These are phyloP conservation scores for Fusarium nygamai DNA, from an alignment of 2,329 filamentous ascomycete species.

Conservation along the genomic window DNA sequence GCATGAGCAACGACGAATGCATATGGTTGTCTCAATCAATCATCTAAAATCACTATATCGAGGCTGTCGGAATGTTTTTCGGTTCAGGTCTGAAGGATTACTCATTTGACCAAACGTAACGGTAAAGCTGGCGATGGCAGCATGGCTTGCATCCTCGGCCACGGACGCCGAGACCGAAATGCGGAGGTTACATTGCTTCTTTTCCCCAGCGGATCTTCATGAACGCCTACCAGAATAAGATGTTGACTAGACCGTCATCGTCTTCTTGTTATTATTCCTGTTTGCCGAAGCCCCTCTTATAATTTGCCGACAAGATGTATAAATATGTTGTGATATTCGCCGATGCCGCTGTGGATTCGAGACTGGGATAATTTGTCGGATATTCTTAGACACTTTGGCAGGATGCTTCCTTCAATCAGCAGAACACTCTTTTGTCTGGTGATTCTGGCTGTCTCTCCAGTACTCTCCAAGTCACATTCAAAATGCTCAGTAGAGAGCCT, in stretches of 20 bases:
- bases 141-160: background rate
- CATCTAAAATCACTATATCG: rapidly evolving
- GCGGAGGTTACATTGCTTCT: conserved; percentile 4
- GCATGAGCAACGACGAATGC: rapidly evolving
- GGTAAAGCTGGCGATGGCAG: rapidly evolving
- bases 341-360: no score
- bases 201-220: background rate
- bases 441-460: background rate
- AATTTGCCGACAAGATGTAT: background rate
- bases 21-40: no score
- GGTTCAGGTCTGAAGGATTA: background rate
- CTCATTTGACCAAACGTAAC: background rate
- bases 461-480: background rate
- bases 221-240: background rate
- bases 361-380: no score
- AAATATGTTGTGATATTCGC: background rate
- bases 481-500: background rate
- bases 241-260: background rate
- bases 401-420: background rate
- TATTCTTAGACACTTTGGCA: background rate
- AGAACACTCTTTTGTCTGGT: background rate
- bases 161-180: conserved; percentile 1
- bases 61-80: background rate
- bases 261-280: background rate
- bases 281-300: conserved; percentile 1